A percentile compares a stretch with the other conserved stretches of the same genome.
These are phyloP conservation scores for Dendrostoma leiphaemia DNA, from an alignment of 2,329 filamentous ascomycete species.

Conservation along the genomic window DNA sequence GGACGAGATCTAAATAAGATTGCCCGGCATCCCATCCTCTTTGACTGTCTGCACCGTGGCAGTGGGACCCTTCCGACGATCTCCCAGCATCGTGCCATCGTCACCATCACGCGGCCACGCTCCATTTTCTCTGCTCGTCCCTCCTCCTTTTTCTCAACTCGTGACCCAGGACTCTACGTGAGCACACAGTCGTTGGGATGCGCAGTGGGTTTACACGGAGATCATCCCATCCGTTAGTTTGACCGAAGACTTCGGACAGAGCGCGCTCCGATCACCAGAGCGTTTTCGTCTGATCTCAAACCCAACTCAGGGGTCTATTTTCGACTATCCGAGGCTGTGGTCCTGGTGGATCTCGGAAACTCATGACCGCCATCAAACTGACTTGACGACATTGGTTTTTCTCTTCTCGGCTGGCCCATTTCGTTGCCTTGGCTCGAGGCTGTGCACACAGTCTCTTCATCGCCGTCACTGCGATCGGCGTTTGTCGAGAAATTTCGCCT, in stretches of 20 bases:
- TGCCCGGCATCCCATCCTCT: neutral
- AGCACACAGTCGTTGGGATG: slow-evolving; percentile 2
- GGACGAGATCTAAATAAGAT: neutral
- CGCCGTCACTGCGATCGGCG: neutral
- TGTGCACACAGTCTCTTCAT: too few species aligned
- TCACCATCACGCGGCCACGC: neutral
- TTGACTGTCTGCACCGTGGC: too few species aligned
- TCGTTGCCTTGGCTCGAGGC: neutral
- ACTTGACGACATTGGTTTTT: neutral
- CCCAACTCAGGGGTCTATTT: neutral
- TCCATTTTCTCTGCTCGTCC: neutral
- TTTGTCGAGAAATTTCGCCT: neutral
- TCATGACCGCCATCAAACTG: neutral
- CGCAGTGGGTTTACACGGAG: neutral
- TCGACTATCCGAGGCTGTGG: neutral
- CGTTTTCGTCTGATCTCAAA: neutral
- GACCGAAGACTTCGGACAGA: neutral
- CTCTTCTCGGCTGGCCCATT: neutral
- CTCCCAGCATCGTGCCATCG: neutral
- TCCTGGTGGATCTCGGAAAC: neutral
- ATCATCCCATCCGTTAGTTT: neutral
- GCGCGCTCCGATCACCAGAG: neutral
- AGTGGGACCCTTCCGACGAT: neutral
- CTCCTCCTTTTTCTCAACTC: neutral
- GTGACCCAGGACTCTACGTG: neutral